Percentiles rank a stretch among this genome's conserved stretches.
phyloP scores from a whole-genome alignment of 495 filamentous ascomycete species.

The Hypoxylon fuscum region DNA sequence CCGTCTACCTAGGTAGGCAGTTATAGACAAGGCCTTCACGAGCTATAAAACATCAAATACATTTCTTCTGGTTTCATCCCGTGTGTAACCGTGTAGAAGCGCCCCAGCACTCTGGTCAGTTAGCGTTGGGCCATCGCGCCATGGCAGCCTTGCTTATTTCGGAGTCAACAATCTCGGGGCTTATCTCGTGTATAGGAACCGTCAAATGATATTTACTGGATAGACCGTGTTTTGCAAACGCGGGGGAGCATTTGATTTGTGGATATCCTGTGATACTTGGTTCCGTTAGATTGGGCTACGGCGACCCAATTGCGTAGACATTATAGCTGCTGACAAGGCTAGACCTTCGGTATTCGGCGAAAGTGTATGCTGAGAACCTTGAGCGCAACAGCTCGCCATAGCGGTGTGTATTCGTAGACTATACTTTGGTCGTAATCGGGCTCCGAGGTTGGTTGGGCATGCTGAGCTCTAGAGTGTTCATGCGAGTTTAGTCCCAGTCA shows the following conservation, averaged over 20 bases:
- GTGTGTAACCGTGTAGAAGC: conserved; percentile 33
- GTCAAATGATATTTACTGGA: conserved; percentile 22
- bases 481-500: no score
- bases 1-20: no score
- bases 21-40: background rate
- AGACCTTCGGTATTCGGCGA: conserved; percentile 24
- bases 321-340: conserved; percentile 23
- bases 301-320: conserved; percentile 17
- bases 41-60: no score
- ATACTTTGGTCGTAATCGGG: no score
- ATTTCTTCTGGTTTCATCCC: conserved; percentile 8
- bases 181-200: conserved; percentile 30
- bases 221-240: conserved; percentile 20
- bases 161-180: conserved; percentile 24
- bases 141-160: conserved; percentile 38
- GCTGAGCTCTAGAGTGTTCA: no score
- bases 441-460: no score
- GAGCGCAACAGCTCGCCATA: background rate
- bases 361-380: conserved; percentile 7
- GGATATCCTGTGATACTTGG: conserved; percentile 25
- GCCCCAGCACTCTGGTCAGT: background rate
- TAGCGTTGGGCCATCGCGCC: conserved; percentile 31
- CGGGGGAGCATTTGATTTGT: conserved; percentile 25
- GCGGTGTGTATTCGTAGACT: no score
- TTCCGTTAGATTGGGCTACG: conserved; percentile 34